Conservation (phyloP, 106 monocot genomes). For the Dioscorea zingiberensis region DNA sequence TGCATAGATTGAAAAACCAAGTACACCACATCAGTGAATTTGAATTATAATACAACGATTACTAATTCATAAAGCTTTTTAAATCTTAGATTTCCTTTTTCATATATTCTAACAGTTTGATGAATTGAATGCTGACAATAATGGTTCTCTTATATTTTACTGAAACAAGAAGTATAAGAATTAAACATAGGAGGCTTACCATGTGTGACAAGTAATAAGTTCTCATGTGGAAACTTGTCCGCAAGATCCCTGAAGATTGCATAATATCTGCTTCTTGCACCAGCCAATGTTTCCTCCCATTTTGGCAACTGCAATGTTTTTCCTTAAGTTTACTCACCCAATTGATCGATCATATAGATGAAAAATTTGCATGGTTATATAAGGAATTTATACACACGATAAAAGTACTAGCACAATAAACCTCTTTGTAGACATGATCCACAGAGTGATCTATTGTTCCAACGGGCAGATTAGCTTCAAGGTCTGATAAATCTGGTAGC, state of each 20-base stretch:
- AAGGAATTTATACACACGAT: background rate
- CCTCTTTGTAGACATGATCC: slow-evolving; percentile 38
- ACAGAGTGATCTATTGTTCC: slow-evolving; percentile 65
- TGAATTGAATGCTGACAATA: too few species aligned
- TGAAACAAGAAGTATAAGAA: too few species aligned
- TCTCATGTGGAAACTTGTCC: slow-evolving; percentile 57
- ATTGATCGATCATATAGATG: too few species aligned
- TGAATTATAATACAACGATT: too few species aligned
- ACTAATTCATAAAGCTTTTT: too few species aligned
- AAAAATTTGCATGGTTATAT: too few species aligned
- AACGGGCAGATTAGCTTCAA: slow-evolving; percentile 51
- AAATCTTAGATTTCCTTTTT: too few species aligned
- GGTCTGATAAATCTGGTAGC: slow-evolving; percentile 61
- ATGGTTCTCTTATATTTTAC: background rate
- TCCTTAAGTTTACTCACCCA: background rate
- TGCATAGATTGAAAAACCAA: too few species aligned
- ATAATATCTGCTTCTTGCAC: slow-evolving; percentile 43
- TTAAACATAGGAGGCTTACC: slow-evolving; percentile 19
- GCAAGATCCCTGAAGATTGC: slow-evolving; percentile 41
- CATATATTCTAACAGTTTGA: too few species aligned
- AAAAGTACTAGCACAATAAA: slow-evolving; percentile 6
- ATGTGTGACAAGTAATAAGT: slow-evolving; percentile 55
- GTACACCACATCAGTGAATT: too few species aligned
- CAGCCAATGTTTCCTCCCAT: slow-evolving; percentile 37
- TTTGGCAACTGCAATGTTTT: slow-evolving; percentile 27